These are phyloP conservation scores for Jaminaea rosea DNA, from an alignment of 1,284 basidiomycete species.

Conservation along the genomic window DNA sequence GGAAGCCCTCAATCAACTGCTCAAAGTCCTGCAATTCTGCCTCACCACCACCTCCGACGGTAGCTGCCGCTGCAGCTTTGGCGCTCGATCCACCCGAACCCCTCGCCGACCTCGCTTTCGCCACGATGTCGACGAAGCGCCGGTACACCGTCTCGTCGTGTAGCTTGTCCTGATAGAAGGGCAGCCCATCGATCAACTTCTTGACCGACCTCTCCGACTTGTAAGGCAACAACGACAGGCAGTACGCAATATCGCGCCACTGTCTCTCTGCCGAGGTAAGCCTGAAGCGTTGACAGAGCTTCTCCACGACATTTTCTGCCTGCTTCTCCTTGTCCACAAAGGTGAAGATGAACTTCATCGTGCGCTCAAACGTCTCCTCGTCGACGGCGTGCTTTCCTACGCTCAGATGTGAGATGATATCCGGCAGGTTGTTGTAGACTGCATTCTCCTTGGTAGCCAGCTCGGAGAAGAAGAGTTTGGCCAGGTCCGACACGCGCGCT, in stretches of 20 bases:
- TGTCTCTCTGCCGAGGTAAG: constrained; percentile 78
- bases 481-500: constrained; percentile 75
- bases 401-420: constrained; percentile 61
- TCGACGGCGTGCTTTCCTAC: constrained; percentile 88
- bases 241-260: constrained; percentile 96
- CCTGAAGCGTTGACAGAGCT: constrained; percentile 58
- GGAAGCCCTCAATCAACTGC: constrained; percentile 73
- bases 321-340: constrained; percentile 77
- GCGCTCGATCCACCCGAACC: constrained; percentile 7
- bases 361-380: constrained; percentile 81
- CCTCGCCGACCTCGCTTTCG: constrained; percentile 50
- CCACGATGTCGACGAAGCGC: constrained; percentile 78
- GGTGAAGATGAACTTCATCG: constrained; percentile 88
- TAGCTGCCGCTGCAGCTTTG: constrained; percentile 3
- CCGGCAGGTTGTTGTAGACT: constrained; percentile 92
- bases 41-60: constrained; percentile 7
- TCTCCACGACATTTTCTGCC: constrained; percentile 46
- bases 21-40: constrained; percentile 41
- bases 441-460: constrained; percentile 93
- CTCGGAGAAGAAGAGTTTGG: constrained; percentile 94
- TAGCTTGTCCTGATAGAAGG: constrained; percentile 75
- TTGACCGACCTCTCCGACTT: constrained; percentile 92
- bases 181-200: constrained; percentile 77
- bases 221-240: constrained; percentile 85
- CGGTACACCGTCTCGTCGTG: constrained; percentile 76